Evolutionary conservation across 257 asterid genomes (phyloP), one percentile per base, ranked within the genome.

Genomic region (Nicotiana sylvestris): DNA sequence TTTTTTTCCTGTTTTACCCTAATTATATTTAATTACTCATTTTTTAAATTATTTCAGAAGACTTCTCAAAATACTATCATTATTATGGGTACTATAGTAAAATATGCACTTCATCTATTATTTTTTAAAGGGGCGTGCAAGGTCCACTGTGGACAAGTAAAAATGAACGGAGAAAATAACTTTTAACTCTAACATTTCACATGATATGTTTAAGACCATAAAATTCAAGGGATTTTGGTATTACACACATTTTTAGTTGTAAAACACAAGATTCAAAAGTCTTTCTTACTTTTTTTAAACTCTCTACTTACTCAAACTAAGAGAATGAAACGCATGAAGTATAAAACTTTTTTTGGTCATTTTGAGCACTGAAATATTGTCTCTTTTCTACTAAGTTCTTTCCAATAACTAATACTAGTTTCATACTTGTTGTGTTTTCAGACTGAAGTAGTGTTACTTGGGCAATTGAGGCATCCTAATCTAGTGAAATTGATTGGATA

Each of bases 391-490:
- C 8, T 13, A 2, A 53, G 17, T 53, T 53, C 57, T 4, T 18
- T 18, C 64, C 27, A 57, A 57, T 18, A 6, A 57, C 21, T 21
- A 21, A 46, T 7, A 6, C 10, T 72, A 5, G 13, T 80, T 62
- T 49, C 9, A 29, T 65, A 16, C 5, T 46, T 10, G 0, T 29
- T 29, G 2, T 49, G 12, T 25, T 49, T 81, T 17, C 55, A 82
- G 85, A 79, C 72, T 61, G 85, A 82, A 82, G 85, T 82, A n/a
- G 78, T 82, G 9, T 37, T 82, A 15, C 76, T 82, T 46, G 85
- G 76, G 32, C 85, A 82, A 46, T 30, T 82, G 65, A 72, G 61
- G 5, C 81, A 82, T 66, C 78, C 83, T 0, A 53, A 81, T 81
- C 64, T 81, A 15, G 83, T 81, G 13, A 81, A 81, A 32, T 81